Evolutionary conservation across 768 basidiomycete genomes (phyloP).

Genomic region (Hemileccinum impolitum): DNA sequence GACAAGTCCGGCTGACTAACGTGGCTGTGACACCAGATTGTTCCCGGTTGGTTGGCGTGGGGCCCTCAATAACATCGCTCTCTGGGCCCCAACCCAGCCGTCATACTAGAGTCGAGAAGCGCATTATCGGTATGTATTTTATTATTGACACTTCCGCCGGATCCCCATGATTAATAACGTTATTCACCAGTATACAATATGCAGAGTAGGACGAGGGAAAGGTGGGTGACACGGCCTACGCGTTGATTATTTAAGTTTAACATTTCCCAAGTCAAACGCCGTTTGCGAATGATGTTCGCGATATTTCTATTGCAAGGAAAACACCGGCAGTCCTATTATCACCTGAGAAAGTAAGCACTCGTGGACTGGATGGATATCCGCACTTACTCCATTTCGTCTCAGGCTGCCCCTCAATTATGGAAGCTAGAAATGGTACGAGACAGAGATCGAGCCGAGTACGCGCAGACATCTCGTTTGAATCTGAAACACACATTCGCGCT

Average conservation of each 20-base stretch:
- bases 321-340: conserved; percentile 43
- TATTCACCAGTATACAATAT: conserved; percentile 45
- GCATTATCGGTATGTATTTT: conserved; percentile 44
- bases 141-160: background rate
- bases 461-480: conserved; percentile 28
- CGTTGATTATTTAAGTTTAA: conserved; percentile 9
- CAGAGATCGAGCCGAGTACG: conserved; percentile 34
- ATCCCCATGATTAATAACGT: conserved; percentile 2
- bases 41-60: conserved; percentile 47
- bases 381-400: conserved; percentile 11
- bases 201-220: conserved; percentile 40
- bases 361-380: conserved; percentile 6
- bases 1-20: conserved; percentile 46
- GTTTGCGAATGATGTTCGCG: conserved; percentile 53
- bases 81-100: conserved; percentile 45
- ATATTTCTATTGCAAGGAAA: conserved; percentile 45
- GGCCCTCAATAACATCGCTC: conserved; percentile 40
- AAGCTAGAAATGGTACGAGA: conserved; percentile 64
- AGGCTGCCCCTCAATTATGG: conserved; percentile 81
- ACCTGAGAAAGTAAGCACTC: conserved; percentile 24
- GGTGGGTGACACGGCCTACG: conserved; percentile 29
- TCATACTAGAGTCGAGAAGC: conserved; percentile 50
- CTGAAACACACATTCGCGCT: conserved; percentile 73
- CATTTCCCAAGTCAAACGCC: conserved; percentile 44
- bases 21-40: conserved; percentile 48